Percentiles rank a stretch among this genome's conserved stretches.
phyloP scores from a whole-genome alignment of 768 basidiomycete species.

The Trametes meyenii region DNA sequence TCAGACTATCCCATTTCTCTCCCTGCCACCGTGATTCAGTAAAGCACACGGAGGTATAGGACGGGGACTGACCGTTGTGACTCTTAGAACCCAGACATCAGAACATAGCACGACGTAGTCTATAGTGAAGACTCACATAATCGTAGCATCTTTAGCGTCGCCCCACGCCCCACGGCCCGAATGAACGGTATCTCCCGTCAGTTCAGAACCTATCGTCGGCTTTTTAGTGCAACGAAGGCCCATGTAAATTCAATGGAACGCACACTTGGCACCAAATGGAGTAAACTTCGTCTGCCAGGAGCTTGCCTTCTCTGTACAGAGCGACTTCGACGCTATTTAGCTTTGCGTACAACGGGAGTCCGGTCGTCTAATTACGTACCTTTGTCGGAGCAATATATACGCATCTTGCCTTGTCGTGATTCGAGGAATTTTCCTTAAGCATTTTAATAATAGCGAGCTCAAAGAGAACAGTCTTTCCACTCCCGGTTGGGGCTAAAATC shows the following conservation, averaged over 20 bases:
- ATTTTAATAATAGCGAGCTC: conserved; percentile 87
- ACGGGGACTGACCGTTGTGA: conserved; percentile 24
- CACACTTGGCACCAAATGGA: conserved; percentile 76
- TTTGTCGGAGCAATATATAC: conserved; percentile 96
- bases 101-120: background rate
- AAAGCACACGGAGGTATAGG: conserved; percentile 6
- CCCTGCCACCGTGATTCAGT: conserved; percentile 53
- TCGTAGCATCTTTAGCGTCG: conserved; percentile 71
- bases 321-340: conserved; percentile 52
- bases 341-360: background rate
- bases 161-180: conserved; percentile 69
- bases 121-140: conserved; percentile 60
- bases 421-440: conserved; percentile 48
- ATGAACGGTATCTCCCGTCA: conserved; percentile 88
- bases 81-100: conserved; percentile 11
- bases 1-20: conserved; percentile 97
- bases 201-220: conserved; percentile 66
- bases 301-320: conserved; percentile 80
- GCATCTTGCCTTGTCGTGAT: conserved; percentile 54
- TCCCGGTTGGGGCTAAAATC: conserved; percentile 84
- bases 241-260: conserved; percentile 19
- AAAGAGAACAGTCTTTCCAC: conserved; percentile 95
- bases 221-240: background rate
- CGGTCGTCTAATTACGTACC: conserved; percentile 40
- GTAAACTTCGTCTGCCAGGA: conserved; percentile 89